Evolutionary conservation across 805 yeast genomes (phyloP).

Genomic region (Starmerella ratchasimensis): DNA sequence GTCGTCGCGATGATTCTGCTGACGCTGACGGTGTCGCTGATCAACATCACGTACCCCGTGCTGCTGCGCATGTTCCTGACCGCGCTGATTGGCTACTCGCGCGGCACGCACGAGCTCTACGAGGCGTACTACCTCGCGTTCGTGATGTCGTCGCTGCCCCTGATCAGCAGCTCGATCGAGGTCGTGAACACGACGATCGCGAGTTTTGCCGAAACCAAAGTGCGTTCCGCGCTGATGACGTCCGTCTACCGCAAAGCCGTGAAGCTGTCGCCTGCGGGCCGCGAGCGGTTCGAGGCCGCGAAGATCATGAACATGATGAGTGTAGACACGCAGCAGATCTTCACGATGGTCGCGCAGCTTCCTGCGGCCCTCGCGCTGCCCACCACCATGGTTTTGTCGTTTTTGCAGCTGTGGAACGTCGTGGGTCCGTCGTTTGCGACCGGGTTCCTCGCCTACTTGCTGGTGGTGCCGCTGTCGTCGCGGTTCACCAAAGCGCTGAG

Average conservation of each 20-base stretch:
- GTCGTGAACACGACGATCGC: slow-evolving; percentile 12
- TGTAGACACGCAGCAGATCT: slow-evolving; percentile 79
- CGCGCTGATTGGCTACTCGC: slow-evolving; percentile 11
- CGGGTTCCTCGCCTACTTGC: slow-evolving; percentile 58
- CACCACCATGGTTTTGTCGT: slow-evolving; percentile 62
- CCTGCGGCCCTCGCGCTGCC: slow-evolving; percentile 85
- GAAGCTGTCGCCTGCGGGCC: slow-evolving; percentile 48
- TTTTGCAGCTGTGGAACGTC: slow-evolving; percentile 53
- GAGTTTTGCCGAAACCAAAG: slow-evolving; percentile 11
- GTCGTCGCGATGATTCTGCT: slow-evolving; percentile 8
- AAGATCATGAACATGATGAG: slow-evolving; percentile 89
- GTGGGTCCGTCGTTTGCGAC: slow-evolving; percentile 85
- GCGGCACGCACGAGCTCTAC: slow-evolving; percentile 14
- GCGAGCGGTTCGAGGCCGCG: slow-evolving; percentile 60
- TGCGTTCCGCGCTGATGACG: slow-evolving; percentile 37
- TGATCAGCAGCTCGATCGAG: slow-evolving; percentile 11
- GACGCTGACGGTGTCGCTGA: slow-evolving; percentile 7
- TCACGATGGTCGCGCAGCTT: slow-evolving; percentile 58
- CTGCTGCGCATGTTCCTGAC: slow-evolving; percentile 16
- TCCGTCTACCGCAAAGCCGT: slow-evolving; percentile 60
- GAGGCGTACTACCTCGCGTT: slow-evolving; percentile 16
- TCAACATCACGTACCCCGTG: slow-evolving; percentile 14
- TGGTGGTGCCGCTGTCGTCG: slow-evolving; percentile 69
- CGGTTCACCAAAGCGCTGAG: slow-evolving; percentile 45
- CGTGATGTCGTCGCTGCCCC: slow-evolving; percentile 17